phyloP scores from a whole-genome alignment of 2,329 filamentous ascomycete genomes.

The Fusarium sp. region DNA sequence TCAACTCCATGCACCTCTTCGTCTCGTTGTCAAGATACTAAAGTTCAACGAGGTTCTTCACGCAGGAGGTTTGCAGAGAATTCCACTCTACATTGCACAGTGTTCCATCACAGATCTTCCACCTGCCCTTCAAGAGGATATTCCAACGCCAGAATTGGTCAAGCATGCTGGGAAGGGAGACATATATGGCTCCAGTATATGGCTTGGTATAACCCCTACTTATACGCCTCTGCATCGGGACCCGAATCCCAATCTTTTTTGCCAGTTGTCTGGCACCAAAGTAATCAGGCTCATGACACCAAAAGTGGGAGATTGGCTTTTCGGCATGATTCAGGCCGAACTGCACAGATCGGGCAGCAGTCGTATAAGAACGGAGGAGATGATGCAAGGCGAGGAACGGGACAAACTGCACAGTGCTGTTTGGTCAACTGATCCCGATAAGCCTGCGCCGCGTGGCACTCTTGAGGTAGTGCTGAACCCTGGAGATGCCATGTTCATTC shows the following conservation, averaged over 20 bases:
- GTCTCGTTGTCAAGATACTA: slow-evolving; percentile 72
- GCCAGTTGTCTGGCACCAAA: slow-evolving; percentile 83
- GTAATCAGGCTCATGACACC: slow-evolving; percentile 79
- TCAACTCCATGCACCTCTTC: slow-evolving; percentile 71
- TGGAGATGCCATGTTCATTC: slow-evolving; percentile 61
- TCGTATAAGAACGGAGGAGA: slow-evolving; percentile 80
- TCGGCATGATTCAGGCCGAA: slow-evolving; percentile 63
- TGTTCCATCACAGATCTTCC: slow-evolving; percentile 80
- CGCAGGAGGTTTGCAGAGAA: slow-evolving; percentile 38
- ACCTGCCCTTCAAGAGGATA: slow-evolving; percentile 68
- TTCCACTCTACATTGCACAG: slow-evolving; percentile 87
- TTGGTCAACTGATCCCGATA: slow-evolving; percentile 66
- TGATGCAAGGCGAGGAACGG: slow-evolving; percentile 88
- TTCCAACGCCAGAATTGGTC: slow-evolving; percentile 77
- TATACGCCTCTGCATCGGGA: slow-evolving; percentile 93
- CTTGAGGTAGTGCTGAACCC: slow-evolving; percentile 69
- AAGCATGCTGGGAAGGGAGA: slow-evolving; percentile 77
- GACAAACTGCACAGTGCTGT: slow-evolving; percentile 74
- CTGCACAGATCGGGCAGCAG: slow-evolving; percentile 58
- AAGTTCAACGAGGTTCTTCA: slow-evolving; percentile 59
- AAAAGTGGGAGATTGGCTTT: slow-evolving; percentile 72
- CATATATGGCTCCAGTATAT: slow-evolving; percentile 88
- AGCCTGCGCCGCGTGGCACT: slow-evolving; percentile 51
- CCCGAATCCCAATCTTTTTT: slow-evolving; percentile 93
- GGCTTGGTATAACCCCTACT: slow-evolving; percentile 88